Base-by-base conservation (phyloP, 306 rosid genomes). In the Alnus rubra region DNA sequence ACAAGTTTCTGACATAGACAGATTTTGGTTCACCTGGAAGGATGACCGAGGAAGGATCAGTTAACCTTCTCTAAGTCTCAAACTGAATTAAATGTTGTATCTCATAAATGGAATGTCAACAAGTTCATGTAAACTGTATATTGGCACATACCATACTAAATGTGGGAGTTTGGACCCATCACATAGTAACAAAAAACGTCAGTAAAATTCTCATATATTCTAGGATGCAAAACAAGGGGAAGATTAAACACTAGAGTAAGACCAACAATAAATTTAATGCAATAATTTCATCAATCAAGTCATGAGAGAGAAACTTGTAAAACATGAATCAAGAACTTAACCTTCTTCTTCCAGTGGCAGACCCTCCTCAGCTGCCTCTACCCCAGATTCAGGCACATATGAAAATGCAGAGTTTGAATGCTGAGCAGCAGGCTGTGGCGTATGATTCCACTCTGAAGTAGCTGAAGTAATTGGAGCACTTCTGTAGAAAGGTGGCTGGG, bases 1-100 rank as follows among this genome's bases (percentile, higher is more conserved):
- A 88, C 86, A 96, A 85, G 85, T 96, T 96, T 84, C 93, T 89
- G 72, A 93, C 98, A 54, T 96, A 96, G 69, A 96, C 99, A 5
- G 97, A 96, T 77, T 90, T 93, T 56, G 92, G 88, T 87, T 96
- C 98, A 60, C 87, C 99, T 96, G 88, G 62, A 74, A 68, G 70
- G 33, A 82, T 82, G 69, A 82, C 64, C 64, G 48, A 84, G 39
- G 33, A 74, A 62, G 73, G 79, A 78, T 86, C 62, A 84, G 65
- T 51, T 70, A 19, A 6, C 18, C n/a, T n/a, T n/a, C n/a, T n/a
- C n/a, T n/a, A n/a, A n/a, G n/a, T n/a, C n/a, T n/a, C n/a, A n/a
- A 53, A 48, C 33, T 63, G 6, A 14, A 14, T 13, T n/a, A 33
- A 63, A 14, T 5, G n/a, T 63, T 13, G 44, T 19, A 5, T 63